Percentiles rank a stretch among this genome's conserved stretches.
Conservation (phyloP, 2,329 filamentous ascomycete genomes). For the Spiromastix sp. region DNA sequence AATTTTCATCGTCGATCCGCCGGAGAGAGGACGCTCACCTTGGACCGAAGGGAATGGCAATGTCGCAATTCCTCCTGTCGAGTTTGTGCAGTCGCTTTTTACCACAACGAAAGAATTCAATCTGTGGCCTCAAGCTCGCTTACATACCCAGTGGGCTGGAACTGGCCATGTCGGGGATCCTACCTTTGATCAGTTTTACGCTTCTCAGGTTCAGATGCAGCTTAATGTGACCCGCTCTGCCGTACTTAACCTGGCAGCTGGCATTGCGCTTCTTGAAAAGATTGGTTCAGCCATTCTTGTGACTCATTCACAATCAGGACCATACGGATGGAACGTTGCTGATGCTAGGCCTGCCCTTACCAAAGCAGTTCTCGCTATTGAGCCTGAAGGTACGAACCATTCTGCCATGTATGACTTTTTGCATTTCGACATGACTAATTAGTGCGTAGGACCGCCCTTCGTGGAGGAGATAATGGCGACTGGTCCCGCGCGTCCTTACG, state of each 20-base stretch:
- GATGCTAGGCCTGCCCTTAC: slow-evolving; percentile 39
- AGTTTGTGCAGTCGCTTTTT: slow-evolving; percentile 20
- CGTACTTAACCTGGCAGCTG: slow-evolving; percentile 26
- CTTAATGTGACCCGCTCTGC: slow-evolving; percentile 20
- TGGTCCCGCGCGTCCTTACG: not conserved
- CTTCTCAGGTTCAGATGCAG: slow-evolving; percentile 30
- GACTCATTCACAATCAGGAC: slow-evolving; percentile 39
- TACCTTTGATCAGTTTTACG: slow-evolving; percentile 40
- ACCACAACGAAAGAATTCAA: slow-evolving; percentile 25
- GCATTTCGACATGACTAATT: too few species aligned
- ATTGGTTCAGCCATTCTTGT: slow-evolving; percentile 37
- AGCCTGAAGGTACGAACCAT: slow-evolving; percentile 38
- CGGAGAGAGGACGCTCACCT: slow-evolving; percentile 4
- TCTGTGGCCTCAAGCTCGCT: slow-evolving; percentile 31
- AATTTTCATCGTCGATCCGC: slow-evolving; percentile 28
- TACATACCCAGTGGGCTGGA: slow-evolving; percentile 35
- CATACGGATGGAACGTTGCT: slow-evolving; percentile 38
- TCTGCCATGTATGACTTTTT: too few species aligned
- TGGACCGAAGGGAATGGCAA: slow-evolving; percentile 5
- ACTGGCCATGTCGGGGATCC: slow-evolving; percentile 31
- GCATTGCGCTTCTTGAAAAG: slow-evolving; percentile 33
- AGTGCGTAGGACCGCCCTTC: not conserved
- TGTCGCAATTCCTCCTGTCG: slow-evolving; percentile 11
- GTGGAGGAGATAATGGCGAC: not conserved
- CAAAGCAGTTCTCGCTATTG: slow-evolving; percentile 39